phyloP scores from a whole-genome alignment of 1,139 yeast species.

The Yamadazyma atmosphaerica region DNA sequence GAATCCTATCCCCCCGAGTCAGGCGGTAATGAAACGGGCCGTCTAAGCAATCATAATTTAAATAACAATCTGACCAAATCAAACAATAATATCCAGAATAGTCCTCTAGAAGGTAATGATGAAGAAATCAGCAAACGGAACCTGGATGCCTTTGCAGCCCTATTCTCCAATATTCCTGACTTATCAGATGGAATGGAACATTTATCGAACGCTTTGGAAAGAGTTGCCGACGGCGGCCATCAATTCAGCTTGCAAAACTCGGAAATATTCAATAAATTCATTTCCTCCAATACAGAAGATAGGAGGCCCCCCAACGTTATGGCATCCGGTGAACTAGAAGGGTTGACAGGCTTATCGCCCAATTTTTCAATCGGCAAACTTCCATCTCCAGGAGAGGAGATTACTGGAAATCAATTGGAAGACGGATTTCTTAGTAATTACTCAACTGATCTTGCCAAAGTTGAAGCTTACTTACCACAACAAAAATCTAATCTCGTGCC shows the following conservation, averaged over 20 bases:
- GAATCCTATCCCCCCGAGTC: too few relatives aligned
- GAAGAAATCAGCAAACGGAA: not conserved
- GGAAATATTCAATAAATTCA: conserved; percentile 28
- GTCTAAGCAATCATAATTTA: too few relatives aligned
- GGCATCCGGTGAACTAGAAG: not conserved
- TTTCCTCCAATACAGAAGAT: conserved; percentile 16
- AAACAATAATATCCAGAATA: too few relatives aligned
- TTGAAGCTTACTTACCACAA: conserved; percentile 20
- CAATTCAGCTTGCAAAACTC: conserved; percentile 30
- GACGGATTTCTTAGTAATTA: conserved; percentile 19
- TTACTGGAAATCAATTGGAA: not conserved
- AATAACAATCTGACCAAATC: too few relatives aligned
- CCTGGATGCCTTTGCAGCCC: not conserved
- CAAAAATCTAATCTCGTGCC: conserved; percentile 4
- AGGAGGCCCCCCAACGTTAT: conserved; percentile 2
- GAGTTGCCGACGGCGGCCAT: conserved; percentile 30
- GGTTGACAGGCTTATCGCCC: conserved; percentile 1
- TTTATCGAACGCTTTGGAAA: conserved; percentile 29
- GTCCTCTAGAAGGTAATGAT: too few relatives aligned
- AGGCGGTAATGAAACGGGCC: too few relatives aligned
- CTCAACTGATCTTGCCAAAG: conserved; percentile 23
- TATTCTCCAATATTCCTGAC: conserved; percentile 10
- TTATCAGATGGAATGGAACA: conserved; percentile 27
- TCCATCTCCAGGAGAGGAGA: conserved; percentile 4
- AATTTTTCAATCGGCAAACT: not conserved